Evolutionary conservation across 2,329 filamentous ascomycete species (phyloP), one percentile per base, ranked within the genome.

Genomic region (Epichloe bromicola): DNA sequence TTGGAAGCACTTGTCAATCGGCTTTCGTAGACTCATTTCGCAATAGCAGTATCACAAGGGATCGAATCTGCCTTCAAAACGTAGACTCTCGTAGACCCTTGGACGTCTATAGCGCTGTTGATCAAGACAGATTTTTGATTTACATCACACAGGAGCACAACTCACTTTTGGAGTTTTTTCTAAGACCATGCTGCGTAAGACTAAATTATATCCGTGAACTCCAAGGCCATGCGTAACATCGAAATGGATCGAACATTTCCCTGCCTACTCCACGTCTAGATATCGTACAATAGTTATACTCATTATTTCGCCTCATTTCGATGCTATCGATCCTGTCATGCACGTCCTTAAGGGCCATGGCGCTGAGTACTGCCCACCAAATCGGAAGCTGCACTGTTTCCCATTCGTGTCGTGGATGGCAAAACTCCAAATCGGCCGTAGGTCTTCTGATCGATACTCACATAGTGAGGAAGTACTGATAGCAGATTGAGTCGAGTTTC

Each of bases 371-470:
- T 76, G 30, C 67, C 67, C 8, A 86, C 71, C 53, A 86, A 77
- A 50, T 80, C 81, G 58, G 85, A 72, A 1, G 75, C 71, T 15
- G 75, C 65, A 55, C 72, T 69, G 6, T 69, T 63, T 44, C 63
- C 61, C 37, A 66, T 60, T 17, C 67, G 63, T 50, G 67, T 64
- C 40, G 60, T 73, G 1, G 80, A 76, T 2, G 90, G 91, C 51
- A 97, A 71, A 14, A 96, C 86, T 2, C 91, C 91, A 60, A 95
- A 96, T 49, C 91, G 78, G 7, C 91, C 91, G 61, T 91, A 95
- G 5, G 88, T 95, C 75, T 95, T 96, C 68, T 95, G 90, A 62
- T 97, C 91, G 15, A 96, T 83, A 51, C 87, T 94, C 46, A 97
- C 85, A 61, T 95, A 97, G 68, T 95, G 88, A 43, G 91, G 91